A percentile compares a stretch with the other conserved stretches of the same genome.
phyloP scores from a whole-genome alignment of 805 yeast species.

The Myxozyma neotropica region DNA sequence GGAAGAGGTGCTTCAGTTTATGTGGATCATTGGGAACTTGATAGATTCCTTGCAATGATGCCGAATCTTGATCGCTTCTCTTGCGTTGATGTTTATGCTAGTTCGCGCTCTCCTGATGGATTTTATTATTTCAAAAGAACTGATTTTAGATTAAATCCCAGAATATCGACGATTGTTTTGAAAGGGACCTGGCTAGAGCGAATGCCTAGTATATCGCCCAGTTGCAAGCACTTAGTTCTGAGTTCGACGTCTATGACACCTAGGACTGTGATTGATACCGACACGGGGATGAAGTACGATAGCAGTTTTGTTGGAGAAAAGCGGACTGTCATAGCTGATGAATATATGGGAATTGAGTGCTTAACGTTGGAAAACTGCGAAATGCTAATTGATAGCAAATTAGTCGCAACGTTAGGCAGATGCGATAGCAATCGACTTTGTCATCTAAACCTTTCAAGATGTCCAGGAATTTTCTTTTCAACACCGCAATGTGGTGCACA shows the following conservation, averaged over 20 bases:
- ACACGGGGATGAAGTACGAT: conserved; percentile 12
- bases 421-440: conserved; percentile 10
- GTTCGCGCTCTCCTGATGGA: conserved; percentile 13
- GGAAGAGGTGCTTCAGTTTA: conserved; percentile 12
- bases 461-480: conserved; percentile 15
- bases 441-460: conserved; percentile 2
- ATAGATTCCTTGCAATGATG: conserved; percentile 11
- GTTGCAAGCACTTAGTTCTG: conserved; percentile 5
- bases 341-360: not conserved
- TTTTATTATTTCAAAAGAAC: conserved; percentile 17
- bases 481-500: conserved; percentile 9
- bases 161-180: not conserved
- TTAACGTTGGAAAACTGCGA: conserved; percentile 9
- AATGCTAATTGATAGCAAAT: conserved; percentile 19
- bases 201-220: conserved; percentile 17
- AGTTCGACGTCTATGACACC: conserved; percentile 11
- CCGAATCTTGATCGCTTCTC: conserved; percentile 10
- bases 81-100: conserved; percentile 11
- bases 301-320: conserved; percentile 15
- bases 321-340: conserved; percentile 5
- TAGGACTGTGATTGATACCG: conserved; percentile 4
- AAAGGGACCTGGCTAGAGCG: conserved; percentile 18
- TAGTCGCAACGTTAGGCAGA: conserved; percentile 9
- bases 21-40: conserved; percentile 18
- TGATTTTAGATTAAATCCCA: conserved; percentile 8